Conservation (phyloP, 306 rosid species). For the Rubus idaeus region DNA sequence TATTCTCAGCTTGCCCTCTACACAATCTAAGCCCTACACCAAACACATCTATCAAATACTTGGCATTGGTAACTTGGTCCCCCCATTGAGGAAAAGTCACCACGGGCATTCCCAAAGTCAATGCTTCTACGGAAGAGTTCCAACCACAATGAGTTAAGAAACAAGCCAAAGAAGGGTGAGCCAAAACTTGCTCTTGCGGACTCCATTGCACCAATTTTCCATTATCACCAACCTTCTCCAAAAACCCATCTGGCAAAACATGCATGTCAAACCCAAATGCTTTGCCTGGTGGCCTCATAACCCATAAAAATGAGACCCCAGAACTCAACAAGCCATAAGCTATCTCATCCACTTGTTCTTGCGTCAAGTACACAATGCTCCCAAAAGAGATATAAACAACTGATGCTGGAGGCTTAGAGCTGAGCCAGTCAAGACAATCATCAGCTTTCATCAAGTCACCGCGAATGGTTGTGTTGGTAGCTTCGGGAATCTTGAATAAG, state of each 20-base stretch:
- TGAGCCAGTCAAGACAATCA: conserved; percentile 34
- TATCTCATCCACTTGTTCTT: conserved; percentile 40
- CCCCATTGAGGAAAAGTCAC: conserved; percentile 55
- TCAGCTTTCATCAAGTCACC: conserved; percentile 25
- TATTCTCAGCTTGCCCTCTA: conserved; percentile 27
- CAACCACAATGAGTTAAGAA: conserved; percentile 66
- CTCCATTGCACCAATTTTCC: conserved; percentile 41
- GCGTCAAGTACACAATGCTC: conserved; percentile 30
- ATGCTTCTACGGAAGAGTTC: conserved; percentile 60
- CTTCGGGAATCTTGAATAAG: conserved; percentile 20
- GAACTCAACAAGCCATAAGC: conserved; percentile 29
- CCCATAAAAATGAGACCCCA: conserved; percentile 38
- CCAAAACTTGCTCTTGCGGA: conserved; percentile 37
- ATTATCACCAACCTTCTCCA: conserved; percentile 20
- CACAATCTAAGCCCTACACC: conserved; percentile 50
- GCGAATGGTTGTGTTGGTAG: not conserved
- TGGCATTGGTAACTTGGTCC: conserved; percentile 56
- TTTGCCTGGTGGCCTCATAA: conserved; percentile 28
- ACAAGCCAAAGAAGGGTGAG: conserved; percentile 36
- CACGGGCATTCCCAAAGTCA: conserved; percentile 44
- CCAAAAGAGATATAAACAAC: conserved; percentile 47
- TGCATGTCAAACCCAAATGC: not conserved
- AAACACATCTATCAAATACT: conserved; percentile 45
- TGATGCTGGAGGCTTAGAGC: conserved; percentile 14
- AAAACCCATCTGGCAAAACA: conserved; percentile 24